Base-by-base conservation (phyloP, 2,329 filamentous ascomycete genomes). In the Gliomastix tumulicola region DNA sequence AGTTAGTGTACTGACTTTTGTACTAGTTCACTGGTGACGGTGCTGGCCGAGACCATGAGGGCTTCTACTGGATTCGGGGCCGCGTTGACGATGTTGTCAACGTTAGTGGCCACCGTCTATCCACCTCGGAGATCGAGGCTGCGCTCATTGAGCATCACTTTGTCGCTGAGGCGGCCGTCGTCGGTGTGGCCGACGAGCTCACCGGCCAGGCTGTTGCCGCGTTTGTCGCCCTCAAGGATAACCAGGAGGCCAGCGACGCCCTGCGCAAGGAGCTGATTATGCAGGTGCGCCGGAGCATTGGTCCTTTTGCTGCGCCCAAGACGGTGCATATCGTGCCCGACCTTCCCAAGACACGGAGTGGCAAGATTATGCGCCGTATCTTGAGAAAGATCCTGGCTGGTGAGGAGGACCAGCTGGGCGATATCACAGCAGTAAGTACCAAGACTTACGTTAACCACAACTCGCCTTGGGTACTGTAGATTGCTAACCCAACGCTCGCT, bases 61-160 rank as follows among this genome's bases (percentile, higher is more conserved):
- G 92, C 39, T 98, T 96, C 73, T 98, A 97, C 79, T 98, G 92
- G 92, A 98, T 98, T 60, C 87, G 92, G 44, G 92, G 92, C 47
- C 88, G 92, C 62, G 92, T 98, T 36, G 92, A 98, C 57, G 92
- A 98, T 54, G 92, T 98, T 30, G 90, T 98, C 61, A 98, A 98
- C 63, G 92, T 98, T 44, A 92, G 85, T 50, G 92, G 92, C 20
- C 92, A 98, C 65, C 84, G 92, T 60, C 74, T 98, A 44, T 97
- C 90, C 13, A 98, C 92, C 9, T 90, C 92, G 23, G 92, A 98
- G 64, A 98, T 98, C 47, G 92, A 98, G 66, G 92, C 92, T 20
- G 92, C 92, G 15, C 79, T 98, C 34, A 82, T 98, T 48, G 90
- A 97, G 71, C 89, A 97, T 62, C 74, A 80, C 52, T 70, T 83